phyloP scores from a whole-genome alignment of 2,329 filamentous ascomycete species.

The Blumeriella jaapii region DNA sequence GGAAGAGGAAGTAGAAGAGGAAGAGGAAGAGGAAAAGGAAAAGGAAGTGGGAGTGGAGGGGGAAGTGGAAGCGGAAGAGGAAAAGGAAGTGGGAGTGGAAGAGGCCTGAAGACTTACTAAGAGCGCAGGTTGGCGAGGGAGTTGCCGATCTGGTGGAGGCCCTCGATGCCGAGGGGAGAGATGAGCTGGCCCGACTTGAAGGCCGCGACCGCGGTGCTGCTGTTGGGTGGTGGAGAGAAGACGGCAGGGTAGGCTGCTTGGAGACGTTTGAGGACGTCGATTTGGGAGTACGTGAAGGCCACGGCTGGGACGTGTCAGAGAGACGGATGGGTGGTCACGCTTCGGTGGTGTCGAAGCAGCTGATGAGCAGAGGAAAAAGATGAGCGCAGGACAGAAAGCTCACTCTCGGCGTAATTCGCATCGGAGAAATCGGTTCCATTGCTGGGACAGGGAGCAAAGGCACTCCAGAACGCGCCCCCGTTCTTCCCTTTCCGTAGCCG shows the following conservation, averaged over 20 bases:
- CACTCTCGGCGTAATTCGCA: conserved; percentile 56
- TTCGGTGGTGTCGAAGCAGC: neutral
- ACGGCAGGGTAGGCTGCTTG: conserved; percentile 50
- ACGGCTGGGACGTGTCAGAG: conserved; percentile 35
- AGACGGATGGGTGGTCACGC: neutral
- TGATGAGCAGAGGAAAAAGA: neutral
- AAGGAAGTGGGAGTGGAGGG: no score
- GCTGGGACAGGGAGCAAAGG: conserved; percentile 65
- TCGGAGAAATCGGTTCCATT: conserved; percentile 65
- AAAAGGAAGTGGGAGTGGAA: no score
- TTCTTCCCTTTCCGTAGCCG: conserved; percentile 59
- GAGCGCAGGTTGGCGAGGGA: conserved; percentile 62
- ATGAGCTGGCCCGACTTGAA: conserved; percentile 55
- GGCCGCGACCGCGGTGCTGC: conserved; percentile 47
- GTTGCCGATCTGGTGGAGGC: conserved; percentile 89
- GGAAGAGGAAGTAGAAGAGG: no score
- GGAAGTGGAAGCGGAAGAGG: no score
- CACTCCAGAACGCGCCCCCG: conserved; percentile 90
- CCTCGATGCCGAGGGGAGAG: conserved; percentile 72
- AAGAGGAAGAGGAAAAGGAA: no score
- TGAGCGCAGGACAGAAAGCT: conserved; percentile 21
- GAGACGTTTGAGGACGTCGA: conserved; percentile 60
- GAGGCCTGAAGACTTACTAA: no score
- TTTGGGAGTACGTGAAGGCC: conserved; percentile 58
- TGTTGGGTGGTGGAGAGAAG: conserved; percentile 54